A percentile compares a stretch with the other conserved stretches of the same genome.
phyloP scores from a whole-genome alignment of 75 land plant genomes.

The Sequoia sempervirens region DNA sequence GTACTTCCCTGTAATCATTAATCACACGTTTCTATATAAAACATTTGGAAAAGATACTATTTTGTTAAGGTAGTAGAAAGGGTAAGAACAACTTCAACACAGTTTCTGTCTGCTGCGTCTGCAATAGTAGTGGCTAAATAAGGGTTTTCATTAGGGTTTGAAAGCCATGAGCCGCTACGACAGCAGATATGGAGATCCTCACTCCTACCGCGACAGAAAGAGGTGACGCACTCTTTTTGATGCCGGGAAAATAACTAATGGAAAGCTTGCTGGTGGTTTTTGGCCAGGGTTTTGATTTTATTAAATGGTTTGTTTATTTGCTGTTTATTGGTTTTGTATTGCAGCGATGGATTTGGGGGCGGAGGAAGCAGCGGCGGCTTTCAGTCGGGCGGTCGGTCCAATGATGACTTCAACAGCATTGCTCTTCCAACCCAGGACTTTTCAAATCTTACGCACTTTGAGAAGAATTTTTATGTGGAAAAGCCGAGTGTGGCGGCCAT shows the following conservation, averaged over 20 bases:
- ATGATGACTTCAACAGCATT: slow-evolving; percentile 25
- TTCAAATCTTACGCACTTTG: slow-evolving; percentile 82
- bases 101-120: not conserved
- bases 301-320: not conserved
- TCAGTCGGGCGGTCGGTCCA: slow-evolving; percentile 19
- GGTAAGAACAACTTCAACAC: too few relatives aligned
- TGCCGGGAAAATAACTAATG: not conserved
- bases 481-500: slow-evolving; percentile 69
- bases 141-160: not conserved
- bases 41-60: too few relatives aligned
- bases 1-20: too few relatives aligned
- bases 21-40: too few relatives aligned
- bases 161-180: slow-evolving; percentile 80
- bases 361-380: slow-evolving; percentile 19
- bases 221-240: slow-evolving; percentile 28
- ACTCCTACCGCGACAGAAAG: slow-evolving; percentile 77
- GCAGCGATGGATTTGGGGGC: slow-evolving; percentile 45
- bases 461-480: slow-evolving; percentile 96
- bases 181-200: slow-evolving; percentile 67
- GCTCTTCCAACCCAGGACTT: slow-evolving; percentile 57
- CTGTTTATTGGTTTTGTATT: not conserved
- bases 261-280: too few relatives aligned
- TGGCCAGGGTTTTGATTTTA: not conserved
- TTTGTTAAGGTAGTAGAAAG: too few relatives aligned
- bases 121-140: not conserved